phyloP scores from a whole-genome alignment of 148 eudicot genomes.

The Mesembryanthemum crystallinum region DNA sequence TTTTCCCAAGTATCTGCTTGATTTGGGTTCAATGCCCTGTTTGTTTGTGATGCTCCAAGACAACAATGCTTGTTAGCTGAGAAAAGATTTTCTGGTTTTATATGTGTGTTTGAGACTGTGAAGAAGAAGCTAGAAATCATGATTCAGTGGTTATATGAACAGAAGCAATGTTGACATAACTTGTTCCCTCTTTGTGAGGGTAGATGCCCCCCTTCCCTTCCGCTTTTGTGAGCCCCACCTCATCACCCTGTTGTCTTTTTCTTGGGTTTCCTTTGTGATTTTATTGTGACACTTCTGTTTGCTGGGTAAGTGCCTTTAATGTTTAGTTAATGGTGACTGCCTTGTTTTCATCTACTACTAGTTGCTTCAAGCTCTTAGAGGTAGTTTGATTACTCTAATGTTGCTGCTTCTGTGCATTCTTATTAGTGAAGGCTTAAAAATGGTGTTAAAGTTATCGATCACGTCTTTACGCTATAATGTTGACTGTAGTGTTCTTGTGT shows the following conservation, averaged over 20 bases:
- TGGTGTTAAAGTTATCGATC: not conserved
- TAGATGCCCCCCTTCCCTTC: constrained; percentile 29
- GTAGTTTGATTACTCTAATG: not conserved
- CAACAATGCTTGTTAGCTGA: constrained; percentile 9
- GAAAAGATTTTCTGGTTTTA: not conserved
- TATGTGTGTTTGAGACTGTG: not conserved
- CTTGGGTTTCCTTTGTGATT: not conserved
- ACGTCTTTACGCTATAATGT: not conserved
- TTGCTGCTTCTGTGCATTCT: not conserved
- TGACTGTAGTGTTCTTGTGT: not conserved
- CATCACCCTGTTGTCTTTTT: constrained; percentile 7
- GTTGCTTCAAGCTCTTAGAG: no score
- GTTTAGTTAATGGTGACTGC: not conserved
- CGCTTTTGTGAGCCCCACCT: constrained; percentile 1
- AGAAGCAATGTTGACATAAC: constrained; percentile 26
- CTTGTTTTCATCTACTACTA: not conserved
- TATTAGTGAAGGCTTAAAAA: not conserved
- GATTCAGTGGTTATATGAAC: constrained; percentile 23
- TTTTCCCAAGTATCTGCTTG: constrained; percentile 17
- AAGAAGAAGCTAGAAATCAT: not conserved
- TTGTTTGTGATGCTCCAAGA: constrained; percentile 12
- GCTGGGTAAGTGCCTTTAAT: constrained; percentile 4
- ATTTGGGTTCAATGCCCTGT: constrained; percentile 14
- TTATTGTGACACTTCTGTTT: constrained; percentile 11
- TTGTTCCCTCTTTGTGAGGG: constrained; percentile 31